Evolutionary conservation across 2,329 filamentous ascomycete genomes (phyloP), one percentile per base, ranked within the genome.

Genomic region (Orbilia ellipsospora): DNA sequence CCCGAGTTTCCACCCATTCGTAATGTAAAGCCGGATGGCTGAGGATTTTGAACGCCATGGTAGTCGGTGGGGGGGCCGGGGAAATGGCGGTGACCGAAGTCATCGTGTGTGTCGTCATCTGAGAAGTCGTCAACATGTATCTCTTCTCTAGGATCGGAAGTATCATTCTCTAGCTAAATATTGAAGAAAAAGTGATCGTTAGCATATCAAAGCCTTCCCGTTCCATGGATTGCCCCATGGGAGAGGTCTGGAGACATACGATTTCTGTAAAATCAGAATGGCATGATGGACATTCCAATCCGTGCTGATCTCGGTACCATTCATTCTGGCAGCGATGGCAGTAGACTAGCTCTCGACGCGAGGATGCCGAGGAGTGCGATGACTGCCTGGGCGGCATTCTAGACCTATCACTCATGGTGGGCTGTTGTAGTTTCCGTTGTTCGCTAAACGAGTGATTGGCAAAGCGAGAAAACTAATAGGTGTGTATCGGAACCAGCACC

Each of bases 291-390:
- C 95, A 99, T 15, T 83, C 84, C 77, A 96, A 83, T 26, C 87
- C 89, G 78, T 87, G 85, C 77, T 91, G 87, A 73, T 92, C 88
- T 73, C 88, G 85, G 80, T 90, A 92, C 93, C 93, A 98, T 82
- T 97, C 90, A 77, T 91, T 84, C 62, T 87, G 82, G 83, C 95
- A 98, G 74, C 86, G 84, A 83, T 98, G 93, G 83, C 95, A 99
- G 82, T 87, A 96, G 65, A 97, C 90, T 78, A 94, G 88, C 81
- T 96, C 92, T 77, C 88, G 85, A 77, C 83, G 62, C 26, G 52
- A 55, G 7, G 59, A 40, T 15, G 62, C 28, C 26, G 60, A 59
- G 44, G 42, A 42, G 20, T 55, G 44, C 12, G 60, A 59, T 8
- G 69, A 63, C 28, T 68, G 54, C 44, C 54, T 55, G 42, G 63